Percentiles rank a stretch among this genome's conserved stretches.
phyloP scores from a whole-genome alignment of 257 asterid genomes.

The Handroanthus guayacan region DNA sequence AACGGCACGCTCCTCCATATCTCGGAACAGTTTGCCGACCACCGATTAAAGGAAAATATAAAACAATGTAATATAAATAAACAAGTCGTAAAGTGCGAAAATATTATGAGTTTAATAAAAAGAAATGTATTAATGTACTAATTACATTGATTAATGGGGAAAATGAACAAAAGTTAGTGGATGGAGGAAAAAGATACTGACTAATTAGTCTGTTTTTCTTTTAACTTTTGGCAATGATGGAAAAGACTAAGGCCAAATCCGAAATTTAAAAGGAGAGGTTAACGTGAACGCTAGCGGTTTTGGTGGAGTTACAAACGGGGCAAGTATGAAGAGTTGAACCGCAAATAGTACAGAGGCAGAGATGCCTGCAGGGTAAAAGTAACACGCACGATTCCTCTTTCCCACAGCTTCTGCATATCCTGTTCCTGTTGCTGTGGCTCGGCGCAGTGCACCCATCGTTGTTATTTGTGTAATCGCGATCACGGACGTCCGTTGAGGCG shows the following conservation, averaged over 20 bases:
- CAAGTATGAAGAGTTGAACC: slow-evolving; percentile 58
- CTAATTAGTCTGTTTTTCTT: neutral
- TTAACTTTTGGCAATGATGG: neutral
- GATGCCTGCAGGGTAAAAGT: slow-evolving; percentile 76
- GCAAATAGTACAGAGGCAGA: slow-evolving; percentile 61
- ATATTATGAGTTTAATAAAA: neutral
- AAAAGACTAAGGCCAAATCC: neutral
- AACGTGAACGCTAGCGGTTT: slow-evolving; percentile 64
- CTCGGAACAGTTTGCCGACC: too few relatives aligned
- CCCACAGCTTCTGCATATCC: slow-evolving; percentile 65
- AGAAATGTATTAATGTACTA: neutral
- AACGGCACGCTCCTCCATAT: neutral
- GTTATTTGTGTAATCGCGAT: neutral
- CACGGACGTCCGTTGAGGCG: slow-evolving; percentile 9
- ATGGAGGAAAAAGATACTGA: neutral
- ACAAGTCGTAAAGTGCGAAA: neutral
- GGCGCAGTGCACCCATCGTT: slow-evolving; percentile 16
- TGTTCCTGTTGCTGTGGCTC: slow-evolving; percentile 25
- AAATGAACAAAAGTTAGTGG: neutral
- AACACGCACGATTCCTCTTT: slow-evolving; percentile 65
- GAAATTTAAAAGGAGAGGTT: slow-evolving; percentile 41
- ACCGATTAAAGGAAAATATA: too few relatives aligned
- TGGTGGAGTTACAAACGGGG: slow-evolving; percentile 60
- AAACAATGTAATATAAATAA: too few relatives aligned
- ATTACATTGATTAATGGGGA: slow-evolving; percentile 26